Evolutionary conservation across 768 basidiomycete genomes (phyloP).

Genomic region (Hysterangium stoloniferum): DNA sequence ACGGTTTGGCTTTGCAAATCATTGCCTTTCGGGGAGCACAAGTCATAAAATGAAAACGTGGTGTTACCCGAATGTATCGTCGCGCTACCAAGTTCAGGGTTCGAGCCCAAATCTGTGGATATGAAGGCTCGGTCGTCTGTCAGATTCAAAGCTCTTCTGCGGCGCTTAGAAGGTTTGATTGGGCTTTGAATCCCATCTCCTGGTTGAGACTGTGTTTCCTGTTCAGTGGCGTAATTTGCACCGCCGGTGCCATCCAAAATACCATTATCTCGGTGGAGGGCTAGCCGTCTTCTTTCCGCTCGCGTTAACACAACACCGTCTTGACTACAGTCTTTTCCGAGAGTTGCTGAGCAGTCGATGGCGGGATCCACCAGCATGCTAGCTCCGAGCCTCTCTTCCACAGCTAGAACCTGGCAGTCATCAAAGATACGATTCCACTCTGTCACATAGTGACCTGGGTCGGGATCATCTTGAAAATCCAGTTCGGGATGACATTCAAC

Average conservation of each 20-base stretch:
- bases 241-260: too few relatives aligned
- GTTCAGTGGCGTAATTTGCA: too few relatives aligned
- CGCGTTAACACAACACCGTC: slow-evolving; percentile 35
- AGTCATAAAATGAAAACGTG: background rate
- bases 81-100: too few relatives aligned
- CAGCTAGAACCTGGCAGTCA: background rate
- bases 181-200: background rate
- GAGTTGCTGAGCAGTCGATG: background rate
- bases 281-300: slow-evolving; percentile 30
- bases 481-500: slow-evolving; percentile 16
- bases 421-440: background rate
- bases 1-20: background rate
- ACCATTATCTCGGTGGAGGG: too few relatives aligned
- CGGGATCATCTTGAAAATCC: slow-evolving; percentile 10
- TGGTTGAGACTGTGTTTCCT: too few relatives aligned
- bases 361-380: background rate
- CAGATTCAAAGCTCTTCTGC: background rate
- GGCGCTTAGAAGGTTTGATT: background rate
- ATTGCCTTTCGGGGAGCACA: background rate
- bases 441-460: background rate
- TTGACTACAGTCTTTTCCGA: slow-evolving; percentile 8
- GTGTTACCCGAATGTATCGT: background rate
- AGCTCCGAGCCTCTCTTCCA: background rate
- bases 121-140: too few relatives aligned
- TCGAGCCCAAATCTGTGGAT: background rate